A percentile compares a stretch with the other conserved stretches of the same genome.
Evolutionary conservation across 129 eudicot species (phyloP).

Genomic region (Centella asiatica): DNA sequence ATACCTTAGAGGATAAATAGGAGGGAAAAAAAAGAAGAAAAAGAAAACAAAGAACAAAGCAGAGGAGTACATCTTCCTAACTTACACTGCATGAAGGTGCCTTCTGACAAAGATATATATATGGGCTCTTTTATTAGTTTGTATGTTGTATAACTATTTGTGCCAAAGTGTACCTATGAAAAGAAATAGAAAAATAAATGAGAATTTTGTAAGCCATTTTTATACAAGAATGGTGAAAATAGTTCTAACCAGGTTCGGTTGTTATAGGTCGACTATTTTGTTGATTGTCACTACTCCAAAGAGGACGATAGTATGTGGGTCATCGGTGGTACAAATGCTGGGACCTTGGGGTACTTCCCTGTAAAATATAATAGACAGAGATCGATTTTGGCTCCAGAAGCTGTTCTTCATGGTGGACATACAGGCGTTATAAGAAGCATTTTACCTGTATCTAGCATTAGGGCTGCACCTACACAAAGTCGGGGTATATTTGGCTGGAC

Average conservation of each 20-base stretch:
- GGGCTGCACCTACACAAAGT: slow-evolving; percentile 27
- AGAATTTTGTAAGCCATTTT: too few species aligned
- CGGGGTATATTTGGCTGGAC: slow-evolving; percentile 89
- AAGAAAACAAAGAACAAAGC: too few species aligned
- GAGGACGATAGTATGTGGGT: slow-evolving; percentile 69
- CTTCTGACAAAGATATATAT: too few species aligned
- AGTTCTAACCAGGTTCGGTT: not conserved
- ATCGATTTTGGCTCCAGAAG: slow-evolving; percentile 64
- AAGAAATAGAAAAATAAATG: too few species aligned
- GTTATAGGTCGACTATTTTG: slow-evolving; percentile 86
- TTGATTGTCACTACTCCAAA: slow-evolving; percentile 81
- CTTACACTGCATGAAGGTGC: too few species aligned
- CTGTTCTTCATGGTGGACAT: slow-evolving; percentile 88
- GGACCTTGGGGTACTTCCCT: slow-evolving; percentile 88
- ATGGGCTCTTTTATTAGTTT: too few species aligned
- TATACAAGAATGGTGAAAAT: too few species aligned
- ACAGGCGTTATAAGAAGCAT: slow-evolving; percentile 69
- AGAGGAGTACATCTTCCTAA: too few species aligned
- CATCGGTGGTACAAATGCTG: slow-evolving; percentile 82
- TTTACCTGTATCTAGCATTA: slow-evolving; percentile 38
- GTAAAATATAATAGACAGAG: slow-evolving; percentile 37
- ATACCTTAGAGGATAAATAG: too few species aligned
- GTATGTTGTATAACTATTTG: too few species aligned
- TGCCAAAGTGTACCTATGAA: too few species aligned
- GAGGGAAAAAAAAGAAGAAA: too few species aligned